Conservation (phyloP, 1,284 basidiomycete genomes). For the Thelephora terrestris region DNA sequence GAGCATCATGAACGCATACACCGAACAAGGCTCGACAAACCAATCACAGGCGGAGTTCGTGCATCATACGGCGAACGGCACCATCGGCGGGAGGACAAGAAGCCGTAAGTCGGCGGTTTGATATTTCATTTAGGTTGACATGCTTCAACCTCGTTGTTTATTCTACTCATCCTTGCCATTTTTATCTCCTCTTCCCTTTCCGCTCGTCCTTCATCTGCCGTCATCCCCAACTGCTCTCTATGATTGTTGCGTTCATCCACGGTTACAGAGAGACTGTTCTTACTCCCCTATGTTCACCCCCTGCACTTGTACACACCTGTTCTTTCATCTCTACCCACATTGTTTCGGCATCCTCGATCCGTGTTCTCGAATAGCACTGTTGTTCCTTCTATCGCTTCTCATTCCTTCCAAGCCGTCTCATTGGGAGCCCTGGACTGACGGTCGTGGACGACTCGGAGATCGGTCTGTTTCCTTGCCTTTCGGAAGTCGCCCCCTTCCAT, state of each 20-base stretch:
- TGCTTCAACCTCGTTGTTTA: background rate
- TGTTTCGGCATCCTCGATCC: background rate
- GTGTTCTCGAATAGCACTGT: background rate
- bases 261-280: no score
- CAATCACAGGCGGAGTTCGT: constrained; percentile 13
- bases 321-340: background rate
- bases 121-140: background rate
- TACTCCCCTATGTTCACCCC: no score
- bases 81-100: constrained; percentile 2
- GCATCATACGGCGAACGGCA: constrained; percentile 16
- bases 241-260: background rate
- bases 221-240: constrained; percentile 1
- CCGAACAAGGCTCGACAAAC: constrained; percentile 18
- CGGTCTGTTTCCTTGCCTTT: no score
- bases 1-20: constrained; percentile 57
- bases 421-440: no score
- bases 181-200: constrained; percentile 3
- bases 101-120: constrained; percentile 1
- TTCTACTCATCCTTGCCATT: background rate
- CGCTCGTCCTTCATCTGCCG: background rate
- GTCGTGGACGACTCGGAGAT: no score
- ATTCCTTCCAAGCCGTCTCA: background rate
- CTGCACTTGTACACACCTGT: background rate
- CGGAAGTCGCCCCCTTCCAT: no score
- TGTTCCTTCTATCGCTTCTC: background rate